Percentiles rank a stretch among this genome's conserved stretches.
Conservation (phyloP, 1,139 yeast species). For the Debaryomyces sp. region DNA sequence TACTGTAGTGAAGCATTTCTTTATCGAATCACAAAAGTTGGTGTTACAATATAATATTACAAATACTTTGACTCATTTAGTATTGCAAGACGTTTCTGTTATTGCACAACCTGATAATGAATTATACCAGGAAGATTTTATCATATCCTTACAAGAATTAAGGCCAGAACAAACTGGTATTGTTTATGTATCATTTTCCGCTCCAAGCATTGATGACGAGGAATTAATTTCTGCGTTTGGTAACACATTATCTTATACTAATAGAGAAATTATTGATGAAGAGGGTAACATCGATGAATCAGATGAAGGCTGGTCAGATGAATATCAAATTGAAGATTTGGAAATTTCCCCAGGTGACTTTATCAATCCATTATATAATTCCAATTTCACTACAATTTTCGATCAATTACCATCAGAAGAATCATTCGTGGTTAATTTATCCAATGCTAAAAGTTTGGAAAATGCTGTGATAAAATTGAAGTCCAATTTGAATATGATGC, state of each 20-base stretch:
- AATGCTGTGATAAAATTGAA: slow-evolving; percentile 50
- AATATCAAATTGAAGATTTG: slow-evolving; percentile 85
- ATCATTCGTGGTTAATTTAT: slow-evolving; percentile 39
- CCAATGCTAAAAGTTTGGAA: slow-evolving; percentile 39
- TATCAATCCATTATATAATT: slow-evolving; percentile 74
- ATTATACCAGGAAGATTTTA: slow-evolving; percentile 67
- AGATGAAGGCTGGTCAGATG: slow-evolving; percentile 92
- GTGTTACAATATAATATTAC: slow-evolving; percentile 84
- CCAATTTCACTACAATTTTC: slow-evolving; percentile 73
- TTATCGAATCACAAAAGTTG: slow-evolving; percentile 62
- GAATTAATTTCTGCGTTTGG: slow-evolving; percentile 59
- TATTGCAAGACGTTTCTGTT: slow-evolving; percentile 80
- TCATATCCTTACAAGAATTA: slow-evolving; percentile 73
- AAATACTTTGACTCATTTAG: slow-evolving; percentile 79
- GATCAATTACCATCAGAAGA: slow-evolving; percentile 60
- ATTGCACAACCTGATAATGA: slow-evolving; percentile 66
- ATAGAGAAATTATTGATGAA: slow-evolving; percentile 78
- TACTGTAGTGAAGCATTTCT: slow-evolving; percentile 79
- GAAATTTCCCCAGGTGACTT: slow-evolving; percentile 82
- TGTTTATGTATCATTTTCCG: slow-evolving; percentile 75
- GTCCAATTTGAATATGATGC: slow-evolving; percentile 70
- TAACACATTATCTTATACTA: slow-evolving; percentile 72
- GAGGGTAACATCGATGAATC: slow-evolving; percentile 67
- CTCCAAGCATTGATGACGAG: slow-evolving; percentile 48
- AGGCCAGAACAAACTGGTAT: slow-evolving; percentile 73